Evolutionary conservation across 2,329 filamentous ascomycete species (phyloP), one percentile per base, ranked within the genome.

Genomic region (Colletotrichum magnum): DNA sequence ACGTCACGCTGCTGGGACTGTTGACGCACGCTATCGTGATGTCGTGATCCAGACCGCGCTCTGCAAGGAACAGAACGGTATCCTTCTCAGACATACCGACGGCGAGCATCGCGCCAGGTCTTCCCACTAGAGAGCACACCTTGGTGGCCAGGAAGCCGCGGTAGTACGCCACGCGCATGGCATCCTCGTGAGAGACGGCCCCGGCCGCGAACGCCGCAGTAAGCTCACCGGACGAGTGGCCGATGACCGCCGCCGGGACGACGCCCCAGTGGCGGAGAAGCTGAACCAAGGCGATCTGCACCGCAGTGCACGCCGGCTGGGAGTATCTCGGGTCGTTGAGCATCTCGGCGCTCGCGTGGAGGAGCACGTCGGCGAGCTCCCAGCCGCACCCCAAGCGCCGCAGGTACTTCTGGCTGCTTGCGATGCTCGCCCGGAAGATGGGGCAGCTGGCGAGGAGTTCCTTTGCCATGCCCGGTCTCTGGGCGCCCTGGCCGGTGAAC

Each of bases 141-240:
- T 64, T 16, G 32, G 47, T 58, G 0, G 73, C 36, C 12, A 69
- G 71, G 2, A 36, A 36, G 32, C 32, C 32, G 32, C 32, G 32
- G 15, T 68, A 72, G 69, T 74, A 75, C 7, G 61, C 61, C 18
- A 64, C 53, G 28, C 52, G 52, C 7, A 64, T 64, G 0, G 84
- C 84, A 1, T 75, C 83, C 1, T 45, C 15, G 9, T 54, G 51
- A 1, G 68, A 71, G 16, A 74, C 24, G 13, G 53, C 58, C 1
- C 72, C 71, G 16, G 72, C 64, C 12, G 69, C 64, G 52, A 62
- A 73, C 2, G 71, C 67, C 6, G 72, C 72, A 4, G 56, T 68
- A 15, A 87, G 85, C 70, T 87, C 85, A 1, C 85, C 85, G 0
- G 82, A 84, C 0, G 84, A 86, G 72, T 87, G 85, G 3, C 85